Evolutionary conservation across 2,329 filamentous ascomycete genomes (phyloP), one percentile per base, ranked within the genome.

Genomic region (Neofusicoccum kwambonambiense): DNA sequence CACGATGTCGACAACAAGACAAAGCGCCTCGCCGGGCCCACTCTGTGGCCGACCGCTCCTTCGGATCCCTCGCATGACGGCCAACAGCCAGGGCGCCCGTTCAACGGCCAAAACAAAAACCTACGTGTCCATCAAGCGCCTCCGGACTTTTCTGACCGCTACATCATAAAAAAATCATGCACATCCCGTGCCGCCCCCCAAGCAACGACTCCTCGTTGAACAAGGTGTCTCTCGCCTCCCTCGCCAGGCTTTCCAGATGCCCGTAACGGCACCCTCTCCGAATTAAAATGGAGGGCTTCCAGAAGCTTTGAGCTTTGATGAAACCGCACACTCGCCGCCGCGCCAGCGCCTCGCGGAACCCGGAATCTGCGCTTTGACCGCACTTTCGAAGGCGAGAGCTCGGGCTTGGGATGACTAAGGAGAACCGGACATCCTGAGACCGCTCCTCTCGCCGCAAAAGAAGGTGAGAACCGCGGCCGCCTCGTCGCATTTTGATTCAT

Each of bases 341-440:
- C 41, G 41, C 54, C 54, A 58, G 54, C 54, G 56, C 56, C 39
- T 39, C 56, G 56, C 56, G 56, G 56, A 22, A 47, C 22, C 42
- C 56, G 56, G 56, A 60, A 60, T 49, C 56, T 60, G 42, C 56
- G 56, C 56, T 60, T 60, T 60, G 56, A 60, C 56, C 56, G 56
- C 56, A 60, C 42, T 35, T 47, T 47, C 31, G 56, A 60, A 60
- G 56, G 56, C 56, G 56, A 60, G 42, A 60, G n/a, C 17, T 60
- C 56, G 31, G 56, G 37, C 19, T 37, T 22, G 41, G 11, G 42
- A 34, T 47, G 41, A 47, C 56, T 37, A 47, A 60, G 31, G 31
- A 27, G n/a, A 47, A 47, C n/a, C n/a, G 31, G n/a, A 47, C 42
- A 31, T 27, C 31, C 41, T 45, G 56, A 47, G 42, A 35, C 42